These are phyloP conservation scores for Suillus alpinus DNA, from an alignment of 768 basidiomycete species.

Conservation along the genomic window DNA sequence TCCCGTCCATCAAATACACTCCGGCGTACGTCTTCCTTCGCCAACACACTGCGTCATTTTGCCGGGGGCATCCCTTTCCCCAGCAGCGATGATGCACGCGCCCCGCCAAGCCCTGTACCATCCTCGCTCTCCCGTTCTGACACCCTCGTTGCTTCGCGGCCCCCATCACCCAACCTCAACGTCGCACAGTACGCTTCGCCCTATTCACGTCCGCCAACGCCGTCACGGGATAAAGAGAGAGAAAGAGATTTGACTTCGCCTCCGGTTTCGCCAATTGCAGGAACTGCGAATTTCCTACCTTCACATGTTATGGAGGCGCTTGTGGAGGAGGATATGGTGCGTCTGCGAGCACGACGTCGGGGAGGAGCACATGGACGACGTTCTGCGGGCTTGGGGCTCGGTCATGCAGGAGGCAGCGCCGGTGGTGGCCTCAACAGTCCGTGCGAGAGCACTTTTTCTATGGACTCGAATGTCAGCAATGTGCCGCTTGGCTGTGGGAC, in stretches of 20 bases:
- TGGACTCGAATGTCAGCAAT: constrained; percentile 65
- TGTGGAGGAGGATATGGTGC: constrained; percentile 94
- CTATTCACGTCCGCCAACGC: constrained; percentile 57
- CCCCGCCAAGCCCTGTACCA: constrained; percentile 33
- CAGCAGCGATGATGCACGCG: constrained; percentile 50
- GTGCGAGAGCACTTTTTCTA: constrained; percentile 73
- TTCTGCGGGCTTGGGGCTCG: constrained; percentile 27
- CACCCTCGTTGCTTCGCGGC: constrained; percentile 50
- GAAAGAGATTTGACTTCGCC: constrained; percentile 25
- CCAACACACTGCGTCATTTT: constrained; percentile 67
- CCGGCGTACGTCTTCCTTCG: constrained; percentile 77
- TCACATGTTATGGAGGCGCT: constrained; percentile 85
- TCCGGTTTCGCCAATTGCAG: constrained; percentile 32
- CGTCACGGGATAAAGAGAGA: constrained; percentile 21
- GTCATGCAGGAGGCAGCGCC: constrained; percentile 30
- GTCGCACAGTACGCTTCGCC: constrained; percentile 75
- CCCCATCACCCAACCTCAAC: constrained; percentile 78
- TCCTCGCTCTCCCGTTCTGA: constrained; percentile 21
- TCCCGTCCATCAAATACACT: constrained; percentile 63
- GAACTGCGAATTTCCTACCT: constrained; percentile 57
- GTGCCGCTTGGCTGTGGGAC: constrained; percentile 78
- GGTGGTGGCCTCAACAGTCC: constrained; percentile 58
- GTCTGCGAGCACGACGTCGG: constrained; percentile 68
- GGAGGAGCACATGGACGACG: constrained; percentile 38
- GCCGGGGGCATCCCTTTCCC: constrained; percentile 75